A percentile compares a stretch with the other conserved stretches of the same genome.
These are phyloP conservation scores for Coleophoma eucalyptorum DNA, from an alignment of 2,329 filamentous ascomycete species.

Conservation along the genomic window DNA sequence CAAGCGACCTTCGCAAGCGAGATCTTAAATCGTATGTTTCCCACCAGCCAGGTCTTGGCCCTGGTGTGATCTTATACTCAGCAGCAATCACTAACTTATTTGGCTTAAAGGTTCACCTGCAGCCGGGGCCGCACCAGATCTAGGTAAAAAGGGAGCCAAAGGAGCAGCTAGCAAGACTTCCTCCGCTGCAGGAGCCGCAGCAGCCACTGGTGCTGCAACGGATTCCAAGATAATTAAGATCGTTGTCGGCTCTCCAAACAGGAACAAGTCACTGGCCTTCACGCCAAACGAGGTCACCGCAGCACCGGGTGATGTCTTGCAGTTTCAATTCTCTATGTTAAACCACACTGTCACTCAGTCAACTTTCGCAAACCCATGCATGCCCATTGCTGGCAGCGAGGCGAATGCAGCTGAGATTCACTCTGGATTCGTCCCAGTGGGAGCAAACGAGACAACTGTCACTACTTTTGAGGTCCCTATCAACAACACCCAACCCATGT, in stretches of 20 bases:
- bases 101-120: not conserved
- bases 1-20: not conserved
- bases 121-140: not conserved
- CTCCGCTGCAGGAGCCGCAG: not conserved
- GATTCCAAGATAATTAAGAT: constrained; percentile 5
- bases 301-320: constrained; percentile 42
- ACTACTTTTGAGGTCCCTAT: constrained; percentile 17
- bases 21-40: not conserved
- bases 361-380: constrained; percentile 25
- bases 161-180: not conserved
- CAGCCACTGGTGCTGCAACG: not conserved
- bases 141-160: not conserved
- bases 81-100: not conserved
- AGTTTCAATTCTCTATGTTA: constrained; percentile 47
- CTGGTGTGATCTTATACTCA: not conserved
- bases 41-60: not conserved
- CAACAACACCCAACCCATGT: constrained; percentile 32
- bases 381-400: constrained; percentile 10
- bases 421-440: constrained; percentile 27
- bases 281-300: constrained; percentile 45
- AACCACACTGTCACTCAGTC: constrained; percentile 46
- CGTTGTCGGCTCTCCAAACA: constrained; percentile 5
- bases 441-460: constrained; percentile 1
- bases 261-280: constrained; percentile 60
- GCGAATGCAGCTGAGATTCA: constrained; percentile 3